Base-by-base conservation (phyloP, 306 rosid genomes). In the Hylodesmum podocarpum region DNA sequence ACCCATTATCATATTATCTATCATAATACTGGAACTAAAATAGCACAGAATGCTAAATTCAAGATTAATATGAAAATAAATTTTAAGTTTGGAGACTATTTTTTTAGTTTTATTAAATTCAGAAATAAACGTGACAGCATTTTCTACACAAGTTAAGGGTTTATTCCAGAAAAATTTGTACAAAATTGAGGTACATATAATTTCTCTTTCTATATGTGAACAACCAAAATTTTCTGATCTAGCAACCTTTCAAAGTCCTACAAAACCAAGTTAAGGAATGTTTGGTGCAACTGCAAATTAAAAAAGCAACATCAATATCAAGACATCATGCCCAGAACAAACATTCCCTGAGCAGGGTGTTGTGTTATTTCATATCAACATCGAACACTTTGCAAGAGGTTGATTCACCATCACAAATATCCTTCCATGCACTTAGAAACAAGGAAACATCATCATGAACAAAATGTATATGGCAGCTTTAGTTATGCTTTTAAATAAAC, bases 401-500 rank as follows among this genome's bases (percentile, higher is more conserved):
- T 29, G 31, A 65, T 37, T 40, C 18, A 39, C 5, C 11, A 65
- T 8, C 15, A 31, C 16, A 39, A 36, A 15, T 14, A 6, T 59
- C 7, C 11, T n/a, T 15, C 57, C 70, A 37, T 64, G 33, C 18
- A 36, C 70, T 21, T 22, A 64, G 9, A 69, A 69, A 47, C 44
- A 70, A 47, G 53, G 22, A 28, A 41, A 59, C 70, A 73, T 10
- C 44, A 41, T 73, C 21, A 73, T 40, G 4, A 18, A 27, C 4
- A 57, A 57, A 55, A 55, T 57, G 54, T 55, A 73, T 55, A 73
- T 40, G 68, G 19, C 28, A 57, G 31, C 57, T 73, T 57, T 41
- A 73, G 28, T 41, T 41, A 58, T 25, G 24, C 27, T 10, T 28
- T n/a, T n/a, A n/a, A n/a, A n/a, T n/a, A n/a, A n/a, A n/a, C n/a